These are phyloP conservation scores for Nicotiana noctiflora DNA, from an alignment of 257 asterid genomes.

Conservation along the genomic window DNA sequence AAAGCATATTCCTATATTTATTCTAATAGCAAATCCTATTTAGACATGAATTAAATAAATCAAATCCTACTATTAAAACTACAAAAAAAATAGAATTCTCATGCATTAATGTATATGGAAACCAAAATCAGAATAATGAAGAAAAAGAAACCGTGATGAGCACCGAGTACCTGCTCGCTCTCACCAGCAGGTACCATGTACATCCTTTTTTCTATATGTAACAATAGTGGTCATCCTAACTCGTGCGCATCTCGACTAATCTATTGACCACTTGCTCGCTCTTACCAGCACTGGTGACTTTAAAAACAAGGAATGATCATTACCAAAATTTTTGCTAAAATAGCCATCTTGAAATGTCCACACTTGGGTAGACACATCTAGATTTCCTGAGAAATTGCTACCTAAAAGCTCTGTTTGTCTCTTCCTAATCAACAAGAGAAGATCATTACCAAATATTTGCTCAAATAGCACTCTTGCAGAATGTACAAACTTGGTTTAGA, in stretches of 20 bases:
- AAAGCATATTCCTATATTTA: too few relatives aligned
- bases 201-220: too few relatives aligned
- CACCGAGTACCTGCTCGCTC: too few relatives aligned
- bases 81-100: too few relatives aligned
- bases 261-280: neutral
- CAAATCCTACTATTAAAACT: too few relatives aligned
- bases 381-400: neutral
- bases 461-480: neutral
- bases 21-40: too few relatives aligned
- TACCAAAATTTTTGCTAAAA: neutral
- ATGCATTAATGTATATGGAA: too few relatives aligned
- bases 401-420: neutral
- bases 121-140: too few relatives aligned
- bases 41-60: too few relatives aligned
- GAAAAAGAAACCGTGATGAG: too few relatives aligned
- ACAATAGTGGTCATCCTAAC: too few relatives aligned
- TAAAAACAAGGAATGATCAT: neutral
- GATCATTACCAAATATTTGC: neutral
- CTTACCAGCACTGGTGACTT: neutral
- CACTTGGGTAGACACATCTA: neutral
- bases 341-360: neutral
- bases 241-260: neutral
- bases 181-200: too few relatives aligned
- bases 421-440: neutral
- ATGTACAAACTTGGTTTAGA: neutral